Conservation (phyloP, 768 basidiomycete species). For the Astraeus odoratus region DNA sequence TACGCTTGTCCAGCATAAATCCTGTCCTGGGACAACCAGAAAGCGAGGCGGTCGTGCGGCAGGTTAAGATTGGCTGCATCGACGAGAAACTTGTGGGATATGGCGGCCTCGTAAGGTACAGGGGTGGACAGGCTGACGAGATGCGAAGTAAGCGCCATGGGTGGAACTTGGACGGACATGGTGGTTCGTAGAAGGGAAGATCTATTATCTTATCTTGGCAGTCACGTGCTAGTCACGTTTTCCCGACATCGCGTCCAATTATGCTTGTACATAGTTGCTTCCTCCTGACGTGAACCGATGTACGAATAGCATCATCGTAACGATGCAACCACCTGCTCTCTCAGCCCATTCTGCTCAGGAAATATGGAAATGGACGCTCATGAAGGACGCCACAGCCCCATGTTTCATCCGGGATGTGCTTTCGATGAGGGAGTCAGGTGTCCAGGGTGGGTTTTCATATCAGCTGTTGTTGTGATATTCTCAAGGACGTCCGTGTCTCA, state of each 20-base stretch:
- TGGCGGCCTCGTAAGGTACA: constrained; percentile 41
- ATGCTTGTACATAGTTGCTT: too few relatives aligned
- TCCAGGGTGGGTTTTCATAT: constrained; percentile 21
- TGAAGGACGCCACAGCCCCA: constrained; percentile 44
- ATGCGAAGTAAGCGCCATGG: constrained; percentile 19
- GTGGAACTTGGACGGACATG: neutral
- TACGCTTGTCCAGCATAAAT: constrained; percentile 72
- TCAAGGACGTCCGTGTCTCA: neutral
- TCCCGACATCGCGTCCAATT: too few relatives aligned
- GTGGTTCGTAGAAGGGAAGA: neutral
- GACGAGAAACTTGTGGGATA: constrained; percentile 51
- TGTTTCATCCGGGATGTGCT: constrained; percentile 52
- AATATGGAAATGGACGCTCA: constrained; percentile 48
- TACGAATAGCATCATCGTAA: too few relatives aligned
- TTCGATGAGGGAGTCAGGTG: constrained; percentile 33
- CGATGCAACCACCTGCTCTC: neutral
- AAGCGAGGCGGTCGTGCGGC: constrained; percentile 37
- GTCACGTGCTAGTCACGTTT: neutral
- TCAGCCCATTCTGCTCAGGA: constrained; percentile 9
- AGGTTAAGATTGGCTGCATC: constrained; percentile 50
- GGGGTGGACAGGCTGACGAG: constrained; percentile 31
- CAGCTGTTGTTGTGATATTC: too few relatives aligned
- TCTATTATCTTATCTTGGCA: neutral
- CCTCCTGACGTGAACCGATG: too few relatives aligned
- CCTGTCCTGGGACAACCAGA: constrained; percentile 69